Evolutionary conservation across 2,329 filamentous ascomycete species (phyloP).

Genomic region (Aspergillus sclerotialis): DNA sequence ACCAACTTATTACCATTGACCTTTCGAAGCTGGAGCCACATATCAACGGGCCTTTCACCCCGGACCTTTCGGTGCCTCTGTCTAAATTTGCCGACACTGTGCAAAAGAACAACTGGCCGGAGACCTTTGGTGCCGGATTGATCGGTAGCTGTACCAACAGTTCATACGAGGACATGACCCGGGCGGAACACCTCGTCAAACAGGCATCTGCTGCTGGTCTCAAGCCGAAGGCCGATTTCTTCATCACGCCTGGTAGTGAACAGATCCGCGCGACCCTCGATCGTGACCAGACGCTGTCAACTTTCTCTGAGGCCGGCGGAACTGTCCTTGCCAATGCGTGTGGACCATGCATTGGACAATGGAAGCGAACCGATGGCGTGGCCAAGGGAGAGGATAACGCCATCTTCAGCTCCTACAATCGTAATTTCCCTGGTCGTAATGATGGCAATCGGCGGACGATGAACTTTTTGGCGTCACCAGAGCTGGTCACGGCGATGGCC

Average conservation of each 20-base stretch:
- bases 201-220: constrained; percentile 85
- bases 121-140: constrained; percentile 81
- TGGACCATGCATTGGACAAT: constrained; percentile 89
- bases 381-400: constrained; percentile 82
- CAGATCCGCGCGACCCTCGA: constrained; percentile 93
- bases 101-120: constrained; percentile 79
- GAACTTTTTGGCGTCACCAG: constrained; percentile 97
- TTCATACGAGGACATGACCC: constrained; percentile 98
- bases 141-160: constrained; percentile 99
- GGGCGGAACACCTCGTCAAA: constrained; percentile 85
- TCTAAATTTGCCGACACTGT: constrained; percentile 84
- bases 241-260: constrained; percentile 93
- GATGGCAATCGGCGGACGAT: constrained; percentile 95
- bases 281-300: constrained; percentile 76
- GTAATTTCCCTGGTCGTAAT: constrained; percentile 95
- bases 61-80: constrained; percentile 86
- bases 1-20: constrained; percentile 85
- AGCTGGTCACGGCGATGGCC: constrained; percentile 92
- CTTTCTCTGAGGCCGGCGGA: constrained; percentile 80
- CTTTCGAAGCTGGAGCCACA: constrained; percentile 86
- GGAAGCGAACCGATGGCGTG: constrained; percentile 83
- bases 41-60: constrained; percentile 95
- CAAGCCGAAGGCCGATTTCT: constrained; percentile 84
- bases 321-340: constrained; percentile 92
- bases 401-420: constrained; percentile 96